Evolutionary conservation across 1,139 yeast species (phyloP).

Genomic region (Kodamaea ohmeri): DNA sequence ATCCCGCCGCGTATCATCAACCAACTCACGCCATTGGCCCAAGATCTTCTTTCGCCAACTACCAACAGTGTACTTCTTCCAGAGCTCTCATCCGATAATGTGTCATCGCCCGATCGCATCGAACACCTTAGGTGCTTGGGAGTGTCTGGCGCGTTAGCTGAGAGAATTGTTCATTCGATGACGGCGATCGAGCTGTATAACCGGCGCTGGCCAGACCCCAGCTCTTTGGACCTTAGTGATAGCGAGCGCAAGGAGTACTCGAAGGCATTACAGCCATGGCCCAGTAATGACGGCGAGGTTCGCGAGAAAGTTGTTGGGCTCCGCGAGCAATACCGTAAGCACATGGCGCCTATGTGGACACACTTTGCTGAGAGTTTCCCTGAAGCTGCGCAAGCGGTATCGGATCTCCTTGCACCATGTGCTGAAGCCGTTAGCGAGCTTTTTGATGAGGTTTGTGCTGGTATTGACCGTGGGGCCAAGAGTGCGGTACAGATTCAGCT

Average conservation of each 20-base stretch:
- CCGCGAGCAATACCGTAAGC: background rate
- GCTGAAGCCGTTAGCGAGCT: conserved; percentile 13
- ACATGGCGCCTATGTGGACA: conserved; percentile 30
- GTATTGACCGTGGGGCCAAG: conserved; percentile 12
- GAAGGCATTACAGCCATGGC: conserved; percentile 15
- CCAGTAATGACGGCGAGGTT: background rate
- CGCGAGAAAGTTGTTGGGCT: background rate
- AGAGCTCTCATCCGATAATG: conserved; percentile 47
- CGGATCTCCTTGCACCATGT: conserved; percentile 39
- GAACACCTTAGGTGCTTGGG: conserved; percentile 49
- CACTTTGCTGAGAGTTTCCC: conserved; percentile 51
- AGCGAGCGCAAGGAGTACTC: conserved; percentile 14
- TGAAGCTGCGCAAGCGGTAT: conserved; percentile 45
- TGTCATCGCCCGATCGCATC: conserved; percentile 51
- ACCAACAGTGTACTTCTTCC: conserved; percentile 27
- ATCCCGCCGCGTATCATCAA: conserved; percentile 29
- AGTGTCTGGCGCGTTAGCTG: conserved; percentile 37
- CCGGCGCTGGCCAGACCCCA: conserved; percentile 24
- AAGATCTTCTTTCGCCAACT: conserved; percentile 15
- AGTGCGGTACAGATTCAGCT: conserved; percentile 12
- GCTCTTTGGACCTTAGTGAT: background rate
- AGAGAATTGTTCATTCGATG: conserved; percentile 16
- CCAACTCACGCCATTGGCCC: conserved; percentile 35
- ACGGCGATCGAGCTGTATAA: conserved; percentile 7
- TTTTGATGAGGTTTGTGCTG: conserved; percentile 16